These are phyloP conservation scores for Leccinellum albellum DNA, from an alignment of 768 basidiomycete genomes.

Conservation along the genomic window DNA sequence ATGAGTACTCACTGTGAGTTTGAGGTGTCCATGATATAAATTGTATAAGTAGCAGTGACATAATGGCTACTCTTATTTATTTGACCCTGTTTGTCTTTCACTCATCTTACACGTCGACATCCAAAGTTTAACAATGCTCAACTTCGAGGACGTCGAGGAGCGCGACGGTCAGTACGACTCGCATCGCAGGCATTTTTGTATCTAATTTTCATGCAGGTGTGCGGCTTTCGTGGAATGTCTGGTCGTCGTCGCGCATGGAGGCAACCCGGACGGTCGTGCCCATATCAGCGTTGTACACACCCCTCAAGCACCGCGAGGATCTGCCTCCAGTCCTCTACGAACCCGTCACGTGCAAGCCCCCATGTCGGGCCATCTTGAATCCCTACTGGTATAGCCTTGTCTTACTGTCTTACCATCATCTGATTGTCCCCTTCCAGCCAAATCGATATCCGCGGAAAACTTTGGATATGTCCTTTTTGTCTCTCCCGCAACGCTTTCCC, in stretches of 20 bases:
- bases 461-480: slow-evolving; percentile 99
- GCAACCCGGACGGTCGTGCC: slow-evolving; percentile 97
- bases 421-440: slow-evolving; percentile 53
- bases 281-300: slow-evolving; percentile 96
- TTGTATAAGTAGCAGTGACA: neutral
- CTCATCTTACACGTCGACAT: slow-evolving; percentile 27
- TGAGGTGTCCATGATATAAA: neutral
- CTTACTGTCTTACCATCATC: neutral
- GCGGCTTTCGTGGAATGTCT: slow-evolving; percentile 97
- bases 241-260: slow-evolving; percentile 97
- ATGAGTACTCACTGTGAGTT: no score
- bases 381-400: slow-evolving; percentile 78
- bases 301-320: slow-evolving; percentile 90
- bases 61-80: slow-evolving; percentile 8
- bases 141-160: slow-evolving; percentile 97
- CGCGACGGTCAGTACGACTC: slow-evolving; percentile 67
- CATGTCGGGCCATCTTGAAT: slow-evolving; percentile 95
- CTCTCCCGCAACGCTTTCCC: slow-evolving; percentile 95
- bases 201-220: slow-evolving; percentile 55
- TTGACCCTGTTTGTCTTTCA: slow-evolving; percentile 18
- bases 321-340: slow-evolving; percentile 96
- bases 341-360: slow-evolving; percentile 97
- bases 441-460: slow-evolving; percentile 96
- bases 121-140: slow-evolving; percentile 52
- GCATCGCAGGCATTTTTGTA: neutral